Evolutionary conservation across 177 flowering plant genomes (phyloP).

Genomic region (Vitis hybrid): DNA sequence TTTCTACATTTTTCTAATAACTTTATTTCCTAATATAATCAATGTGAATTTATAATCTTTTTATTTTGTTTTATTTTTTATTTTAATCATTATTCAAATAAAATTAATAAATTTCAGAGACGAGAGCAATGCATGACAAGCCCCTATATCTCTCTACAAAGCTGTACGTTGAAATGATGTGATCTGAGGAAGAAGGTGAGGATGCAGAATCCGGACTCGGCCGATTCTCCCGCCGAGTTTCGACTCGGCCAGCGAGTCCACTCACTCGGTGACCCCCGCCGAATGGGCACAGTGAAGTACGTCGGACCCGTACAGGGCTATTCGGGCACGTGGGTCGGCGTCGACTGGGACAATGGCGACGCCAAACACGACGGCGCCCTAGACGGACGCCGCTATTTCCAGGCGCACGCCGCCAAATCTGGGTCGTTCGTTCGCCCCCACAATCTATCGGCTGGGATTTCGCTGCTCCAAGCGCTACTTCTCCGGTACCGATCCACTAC

Average conservation of each 20-base stretch:
- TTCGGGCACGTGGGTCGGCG: slow-evolving; percentile 81
- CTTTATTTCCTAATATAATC: no score
- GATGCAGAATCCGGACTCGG: slow-evolving; percentile 9
- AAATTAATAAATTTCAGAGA: no score
- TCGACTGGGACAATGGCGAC: slow-evolving; percentile 87
- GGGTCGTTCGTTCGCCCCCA: slow-evolving; percentile 75
- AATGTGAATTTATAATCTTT: no score
- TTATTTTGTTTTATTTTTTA: no score
- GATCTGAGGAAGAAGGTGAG: not conserved
- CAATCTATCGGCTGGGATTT: slow-evolving; percentile 60
- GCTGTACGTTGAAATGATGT: no score
- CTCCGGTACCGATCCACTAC: slow-evolving; percentile 57
- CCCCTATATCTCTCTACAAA: no score
- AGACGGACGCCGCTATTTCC: slow-evolving; percentile 70
- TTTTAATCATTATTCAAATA: no score
- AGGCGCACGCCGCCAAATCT: slow-evolving; percentile 51
- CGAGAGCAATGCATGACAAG: no score
- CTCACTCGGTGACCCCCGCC: slow-evolving; percentile 42
- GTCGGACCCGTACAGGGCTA: slow-evolving; percentile 72
- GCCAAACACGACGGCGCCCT: slow-evolving; percentile 91
- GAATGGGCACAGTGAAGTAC: slow-evolving; percentile 78
- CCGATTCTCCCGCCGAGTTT: slow-evolving; percentile 24
- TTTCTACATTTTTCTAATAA: no score
- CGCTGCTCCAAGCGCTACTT: slow-evolving; percentile 66
- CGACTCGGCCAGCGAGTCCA: slow-evolving; percentile 73